Base-by-base conservation (phyloP, 192 early-diverging fungal species). In the Gonapodya prolifera region DNA sequence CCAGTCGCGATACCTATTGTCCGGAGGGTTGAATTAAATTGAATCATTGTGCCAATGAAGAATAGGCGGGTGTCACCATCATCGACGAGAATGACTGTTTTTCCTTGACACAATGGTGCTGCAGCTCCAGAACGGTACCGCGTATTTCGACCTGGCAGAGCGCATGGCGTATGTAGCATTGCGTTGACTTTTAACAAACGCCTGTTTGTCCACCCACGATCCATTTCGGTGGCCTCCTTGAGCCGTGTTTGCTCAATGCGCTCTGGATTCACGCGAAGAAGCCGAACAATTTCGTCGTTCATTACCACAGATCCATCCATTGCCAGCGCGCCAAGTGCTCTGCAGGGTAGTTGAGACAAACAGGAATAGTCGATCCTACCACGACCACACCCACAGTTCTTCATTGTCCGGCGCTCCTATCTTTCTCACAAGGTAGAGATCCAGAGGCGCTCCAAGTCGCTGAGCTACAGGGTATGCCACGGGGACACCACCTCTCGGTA, bases 401-500 rank as follows among this genome's bases (percentile, higher is more conserved):
- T 79, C 77, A 31, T 78, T 30, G 18, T 36, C n/a, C 30, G 84
- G 84, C 32, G 79, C 77, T 2, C 84, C 84, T 1, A 84, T 69
- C 71, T 84, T 84, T 1, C 84, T 76, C 34, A 83, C 81, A 13
- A 84, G n/a, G 76, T 83, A 77, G 0, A 84, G 45, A 35, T 84
- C 84, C 33, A 84, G 76, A 2, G 80, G 78, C 23, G 79, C 75
- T 28, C 81, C 79, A 17, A 83, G 70, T n/a, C 61, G 34, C 69
- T 76, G 29, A 0, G 82, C 80, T 33, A 84, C 69, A 69, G 78
- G 45, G 75, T 70, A 80, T 35, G 84, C 84, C 16, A 84, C 79
- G 2, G 84, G 84, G n/a, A 84, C 81, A 29, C 84, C 84, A 34
- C 84, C 84, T 13, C 84, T 34, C 23, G 84, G 84, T n/a, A 84